These are phyloP conservation scores for Phytopythium ostracodes DNA, from an alignment of 352 stramenopile genomes.

Conservation along the genomic window DNA sequence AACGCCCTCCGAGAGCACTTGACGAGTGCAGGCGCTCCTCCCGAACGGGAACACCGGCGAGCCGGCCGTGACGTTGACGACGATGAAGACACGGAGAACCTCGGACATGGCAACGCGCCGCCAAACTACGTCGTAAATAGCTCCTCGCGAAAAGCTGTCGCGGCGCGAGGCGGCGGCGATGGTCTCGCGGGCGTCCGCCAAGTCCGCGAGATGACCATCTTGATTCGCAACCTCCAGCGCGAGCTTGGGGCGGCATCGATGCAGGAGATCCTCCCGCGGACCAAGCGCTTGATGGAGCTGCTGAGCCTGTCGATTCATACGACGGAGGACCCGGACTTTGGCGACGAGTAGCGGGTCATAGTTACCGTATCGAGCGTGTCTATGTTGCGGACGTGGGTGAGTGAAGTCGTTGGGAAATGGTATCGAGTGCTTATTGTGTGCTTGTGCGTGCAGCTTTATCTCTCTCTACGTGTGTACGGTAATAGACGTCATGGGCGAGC, in stretches of 20 bases:
- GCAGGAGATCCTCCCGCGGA: conserved; percentile 73
- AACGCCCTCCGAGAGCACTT: conserved; percentile 40
- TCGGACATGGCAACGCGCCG: conserved; percentile 8
- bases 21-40: conserved; percentile 12
- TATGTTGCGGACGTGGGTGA: too few species aligned
- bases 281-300: conserved; percentile 77
- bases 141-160: conserved; percentile 11
- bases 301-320: conserved; percentile 70
- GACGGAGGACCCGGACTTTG: conserved; percentile 13
- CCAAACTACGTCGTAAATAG: conserved; percentile 65
- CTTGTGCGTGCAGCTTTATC: background rate
- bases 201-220: conserved; percentile 69
- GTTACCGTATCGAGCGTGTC: too few species aligned
- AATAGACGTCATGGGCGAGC: background rate
- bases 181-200: conserved; percentile 55
- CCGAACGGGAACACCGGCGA: background rate
- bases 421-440: background rate
- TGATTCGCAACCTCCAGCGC: conserved; percentile 72
- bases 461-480: background rate
- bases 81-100: conserved; percentile 15
- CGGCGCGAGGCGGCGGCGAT: conserved; percentile 6
- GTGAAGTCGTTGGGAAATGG: background rate
- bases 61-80: background rate
- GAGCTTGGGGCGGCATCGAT: conserved; percentile 68
- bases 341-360: background rate